phyloP scores from a whole-genome alignment of 164 flowering plant genomes.

The Umbilicus rupestris region DNA sequence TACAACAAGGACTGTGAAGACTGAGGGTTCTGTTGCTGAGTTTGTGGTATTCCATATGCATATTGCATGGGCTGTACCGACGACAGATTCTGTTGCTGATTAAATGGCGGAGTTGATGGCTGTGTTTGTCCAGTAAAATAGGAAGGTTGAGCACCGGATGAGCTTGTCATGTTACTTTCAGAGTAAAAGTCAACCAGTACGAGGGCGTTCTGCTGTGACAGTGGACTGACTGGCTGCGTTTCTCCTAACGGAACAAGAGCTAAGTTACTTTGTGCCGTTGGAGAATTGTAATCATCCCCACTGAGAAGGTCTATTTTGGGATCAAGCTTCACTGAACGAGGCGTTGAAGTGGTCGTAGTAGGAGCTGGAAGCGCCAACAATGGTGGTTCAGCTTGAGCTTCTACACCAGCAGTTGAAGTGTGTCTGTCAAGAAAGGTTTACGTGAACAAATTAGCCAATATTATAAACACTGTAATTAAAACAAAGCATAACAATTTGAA shows the following conservation, averaged over 20 bases:
- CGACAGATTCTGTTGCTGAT: background rate
- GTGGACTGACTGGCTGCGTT: background rate
- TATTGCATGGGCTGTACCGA: slow-evolving; percentile 4
- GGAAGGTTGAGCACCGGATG: slow-evolving; percentile 6
- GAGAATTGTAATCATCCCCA: slow-evolving; percentile 69
- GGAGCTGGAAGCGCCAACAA: slow-evolving; percentile 39
- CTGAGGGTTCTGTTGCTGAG: slow-evolving; percentile 12
- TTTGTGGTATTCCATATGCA: slow-evolving; percentile 33
- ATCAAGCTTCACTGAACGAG: slow-evolving; percentile 25
- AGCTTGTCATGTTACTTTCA: slow-evolving; percentile 4
- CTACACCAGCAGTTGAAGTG: slow-evolving; percentile 23
- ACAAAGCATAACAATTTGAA: background rate
- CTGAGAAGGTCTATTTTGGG: slow-evolving; percentile 78
- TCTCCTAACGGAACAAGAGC: slow-evolving; percentile 72
- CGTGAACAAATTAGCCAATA: background rate
- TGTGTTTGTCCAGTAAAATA: background rate
- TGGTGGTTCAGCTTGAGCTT: slow-evolving; percentile 17
- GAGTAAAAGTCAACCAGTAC: slow-evolving; percentile 64
- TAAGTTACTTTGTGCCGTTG: slow-evolving; percentile 42
- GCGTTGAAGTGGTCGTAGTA: slow-evolving; percentile 26
- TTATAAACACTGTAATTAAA: background rate
- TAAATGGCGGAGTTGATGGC: slow-evolving; percentile 10
- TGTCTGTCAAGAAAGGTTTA: slow-evolving; percentile 27
- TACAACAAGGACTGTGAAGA: background rate
- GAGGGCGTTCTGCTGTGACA: slow-evolving; percentile 25